These are phyloP conservation scores for Penicillium polonicum DNA, from an alignment of 2,329 filamentous ascomycete genomes.

Conservation along the genomic window DNA sequence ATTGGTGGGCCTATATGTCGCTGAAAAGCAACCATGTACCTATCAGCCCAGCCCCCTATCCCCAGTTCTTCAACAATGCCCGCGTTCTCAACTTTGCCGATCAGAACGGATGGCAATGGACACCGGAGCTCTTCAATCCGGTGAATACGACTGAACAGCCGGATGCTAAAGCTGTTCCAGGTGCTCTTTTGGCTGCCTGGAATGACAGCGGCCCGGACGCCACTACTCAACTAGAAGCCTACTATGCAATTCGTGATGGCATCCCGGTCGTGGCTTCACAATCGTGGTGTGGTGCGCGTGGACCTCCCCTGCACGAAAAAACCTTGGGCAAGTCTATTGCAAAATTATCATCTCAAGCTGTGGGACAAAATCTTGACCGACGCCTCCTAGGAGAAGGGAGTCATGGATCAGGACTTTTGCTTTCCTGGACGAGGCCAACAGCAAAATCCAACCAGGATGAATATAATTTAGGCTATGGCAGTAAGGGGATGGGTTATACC, in stretches of 20 bases:
- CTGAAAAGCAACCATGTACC: constrained; percentile 56
- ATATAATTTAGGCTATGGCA: constrained; percentile 41
- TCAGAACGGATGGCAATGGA: constrained; percentile 45
- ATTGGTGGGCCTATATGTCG: constrained; percentile 56
- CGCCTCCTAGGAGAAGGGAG: neutral
- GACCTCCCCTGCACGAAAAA: constrained; percentile 39
- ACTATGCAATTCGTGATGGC: constrained; percentile 52
- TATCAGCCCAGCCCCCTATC: constrained; percentile 51
- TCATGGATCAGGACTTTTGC: constrained; percentile 18
- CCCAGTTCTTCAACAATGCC: constrained; percentile 48
- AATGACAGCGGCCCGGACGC: constrained; percentile 57
- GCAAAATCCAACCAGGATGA: constrained; percentile 33
- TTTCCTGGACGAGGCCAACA: constrained; percentile 38
- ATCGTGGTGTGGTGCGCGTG: constrained; percentile 54
- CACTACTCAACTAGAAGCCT: constrained; percentile 53
- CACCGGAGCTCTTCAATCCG: constrained; percentile 53
- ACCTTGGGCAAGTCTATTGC: constrained; percentile 43
- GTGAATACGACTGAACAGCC: constrained; percentile 52
- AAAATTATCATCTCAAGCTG: constrained; percentile 44
- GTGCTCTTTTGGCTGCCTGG: constrained; percentile 54
- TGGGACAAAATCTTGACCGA: constrained; percentile 52
- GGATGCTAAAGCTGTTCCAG: constrained; percentile 43
- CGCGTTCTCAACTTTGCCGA: constrained; percentile 53
- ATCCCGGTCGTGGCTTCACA: constrained; percentile 54
- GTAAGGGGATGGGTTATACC: constrained; percentile 59